phyloP scores from a whole-genome alignment of 2,329 filamentous ascomycete genomes.

The Fusarium sublunatum region DNA sequence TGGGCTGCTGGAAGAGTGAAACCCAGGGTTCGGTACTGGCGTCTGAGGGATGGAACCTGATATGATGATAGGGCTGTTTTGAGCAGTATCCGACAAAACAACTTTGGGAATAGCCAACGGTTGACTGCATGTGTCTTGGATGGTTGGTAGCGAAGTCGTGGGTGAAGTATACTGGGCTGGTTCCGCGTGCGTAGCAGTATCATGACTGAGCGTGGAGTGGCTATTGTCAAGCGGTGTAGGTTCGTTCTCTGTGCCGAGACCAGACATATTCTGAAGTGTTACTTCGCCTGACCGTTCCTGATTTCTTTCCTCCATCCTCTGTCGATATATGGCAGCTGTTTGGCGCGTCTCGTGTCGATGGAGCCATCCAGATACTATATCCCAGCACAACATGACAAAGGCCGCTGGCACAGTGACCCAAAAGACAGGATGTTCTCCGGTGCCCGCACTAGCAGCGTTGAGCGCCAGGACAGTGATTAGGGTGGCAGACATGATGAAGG shows the following conservation, averaged over 20 bases:
- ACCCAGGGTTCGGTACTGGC: not conserved
- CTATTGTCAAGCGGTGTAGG: not conserved
- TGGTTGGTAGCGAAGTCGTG: not conserved
- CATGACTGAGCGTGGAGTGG: not conserved
- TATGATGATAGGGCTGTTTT: constrained; percentile 16
- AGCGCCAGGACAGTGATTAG: constrained; percentile 73
- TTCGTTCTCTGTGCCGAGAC: rapidly evolving
- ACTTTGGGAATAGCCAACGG: constrained; percentile 3
- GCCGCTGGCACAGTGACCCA: constrained; percentile 77
- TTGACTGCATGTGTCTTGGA: rapidly evolving
- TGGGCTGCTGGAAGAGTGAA: not conserved
- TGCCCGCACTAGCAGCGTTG: constrained; percentile 68
- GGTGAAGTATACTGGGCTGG: constrained; percentile 7
- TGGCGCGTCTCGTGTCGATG: constrained; percentile 71
- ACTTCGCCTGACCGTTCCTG: constrained; percentile 11
- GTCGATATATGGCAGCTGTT: constrained; percentile 67
- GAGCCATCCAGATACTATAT: constrained; percentile 72
- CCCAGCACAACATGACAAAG: constrained; percentile 75
- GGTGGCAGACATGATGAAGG: constrained; percentile 73
- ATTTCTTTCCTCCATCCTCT: constrained; percentile 40
- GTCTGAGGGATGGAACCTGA: constrained; percentile 8
- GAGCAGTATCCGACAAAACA: constrained; percentile 1
- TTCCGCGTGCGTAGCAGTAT: not conserved
- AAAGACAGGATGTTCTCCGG: constrained; percentile 68
- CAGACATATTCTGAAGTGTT: not conserved